phyloP scores from a whole-genome alignment of 2,329 filamentous ascomycete species.

The Xylaria sp. region DNA sequence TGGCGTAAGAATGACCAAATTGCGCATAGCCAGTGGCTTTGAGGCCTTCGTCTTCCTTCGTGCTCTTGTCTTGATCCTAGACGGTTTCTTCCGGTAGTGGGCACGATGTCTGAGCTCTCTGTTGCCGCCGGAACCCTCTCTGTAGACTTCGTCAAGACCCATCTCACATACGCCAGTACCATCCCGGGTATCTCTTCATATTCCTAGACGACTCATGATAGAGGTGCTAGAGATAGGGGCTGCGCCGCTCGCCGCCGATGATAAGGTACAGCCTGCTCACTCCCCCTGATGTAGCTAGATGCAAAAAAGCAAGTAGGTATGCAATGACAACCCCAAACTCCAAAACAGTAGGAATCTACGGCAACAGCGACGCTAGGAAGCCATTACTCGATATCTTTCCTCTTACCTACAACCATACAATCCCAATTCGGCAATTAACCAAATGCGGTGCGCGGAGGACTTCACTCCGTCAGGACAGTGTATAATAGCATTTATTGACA shows the following conservation, averaged over 20 bases:
- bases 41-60: background rate
- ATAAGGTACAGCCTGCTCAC: background rate
- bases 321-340: background rate
- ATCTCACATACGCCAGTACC: no score
- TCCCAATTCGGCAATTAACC: slow-evolving; percentile 21
- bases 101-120: background rate
- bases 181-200: background rate
- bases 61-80: background rate
- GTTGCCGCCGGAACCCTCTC: background rate
- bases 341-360: background rate
- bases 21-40: background rate
- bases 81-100: background rate
- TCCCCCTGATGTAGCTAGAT: background rate
- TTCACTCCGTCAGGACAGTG: slow-evolving; percentile 21
- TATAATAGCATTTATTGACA: slow-evolving; percentile 3
- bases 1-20: background rate
- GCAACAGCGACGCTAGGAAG: background rate
- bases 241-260: no score
- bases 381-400: background rate
- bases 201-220: no score
- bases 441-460: slow-evolving; percentile 26
- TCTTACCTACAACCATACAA: background rate
- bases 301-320: background rate
- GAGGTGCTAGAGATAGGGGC: no score
- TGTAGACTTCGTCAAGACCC: background rate